These are phyloP conservation scores for Botryotinia narcissicola DNA, from an alignment of 2,329 filamentous ascomycete genomes.

Conservation along the genomic window DNA sequence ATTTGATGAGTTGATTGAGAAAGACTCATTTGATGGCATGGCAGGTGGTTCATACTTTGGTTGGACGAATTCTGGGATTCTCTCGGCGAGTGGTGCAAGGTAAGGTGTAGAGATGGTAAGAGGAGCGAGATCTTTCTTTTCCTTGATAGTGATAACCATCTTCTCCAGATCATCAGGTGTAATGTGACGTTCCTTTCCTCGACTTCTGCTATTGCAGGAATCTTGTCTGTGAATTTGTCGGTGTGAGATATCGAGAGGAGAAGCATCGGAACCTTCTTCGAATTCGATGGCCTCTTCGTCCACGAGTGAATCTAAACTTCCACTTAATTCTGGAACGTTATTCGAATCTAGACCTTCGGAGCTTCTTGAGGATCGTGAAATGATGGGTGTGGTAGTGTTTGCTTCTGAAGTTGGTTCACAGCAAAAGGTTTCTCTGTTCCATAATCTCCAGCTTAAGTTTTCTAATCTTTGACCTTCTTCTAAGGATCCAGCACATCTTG, in stretches of 20 bases:
- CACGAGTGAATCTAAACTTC: conserved; percentile 71
- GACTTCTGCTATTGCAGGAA: conserved; percentile 68
- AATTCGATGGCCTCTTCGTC: conserved; percentile 67
- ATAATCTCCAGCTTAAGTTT: conserved; percentile 93
- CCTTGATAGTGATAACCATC: conserved; percentile 89
- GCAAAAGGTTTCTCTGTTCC: conserved; percentile 91
- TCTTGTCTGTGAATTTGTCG: conserved; percentile 70
- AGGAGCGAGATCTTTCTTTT: conserved; percentile 68
- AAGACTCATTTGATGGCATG: conserved; percentile 31
- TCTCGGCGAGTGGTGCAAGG: conserved; percentile 42
- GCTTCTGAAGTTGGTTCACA: conserved; percentile 63
- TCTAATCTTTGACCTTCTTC: conserved; percentile 90
- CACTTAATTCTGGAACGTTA: conserved; percentile 70
- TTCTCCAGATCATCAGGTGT: conserved; percentile 91
- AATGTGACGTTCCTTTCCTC: conserved; percentile 79
- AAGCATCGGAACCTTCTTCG: conserved; percentile 45
- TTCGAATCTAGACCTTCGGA: conserved; percentile 45
- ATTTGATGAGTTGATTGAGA: conserved; percentile 31
- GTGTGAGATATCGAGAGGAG: conserved; percentile 53
- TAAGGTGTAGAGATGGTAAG: conserved; percentile 44
- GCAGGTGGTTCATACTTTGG: conserved; percentile 51
- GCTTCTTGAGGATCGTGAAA: conserved; percentile 38
- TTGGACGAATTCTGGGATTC: neutral
- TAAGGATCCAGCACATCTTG: conserved; percentile 88
- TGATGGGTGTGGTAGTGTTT: conserved; percentile 44